Evolutionary conservation across 1,139 yeast species (phyloP).

Genomic region (Suhomyces terraborum): DNA sequence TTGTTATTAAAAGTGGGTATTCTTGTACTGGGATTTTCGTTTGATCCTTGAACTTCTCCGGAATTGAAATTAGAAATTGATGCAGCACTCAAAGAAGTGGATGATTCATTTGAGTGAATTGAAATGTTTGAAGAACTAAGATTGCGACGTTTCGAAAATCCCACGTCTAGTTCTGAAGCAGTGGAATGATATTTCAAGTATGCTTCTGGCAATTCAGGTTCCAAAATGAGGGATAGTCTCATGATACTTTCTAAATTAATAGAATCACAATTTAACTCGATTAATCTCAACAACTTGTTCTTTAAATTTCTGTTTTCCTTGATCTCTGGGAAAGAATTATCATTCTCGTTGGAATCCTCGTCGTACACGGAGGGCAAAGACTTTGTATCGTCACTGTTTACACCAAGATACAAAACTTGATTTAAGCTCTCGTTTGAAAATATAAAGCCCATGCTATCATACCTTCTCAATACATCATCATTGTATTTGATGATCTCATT

Average conservation of each 20-base stretch:
- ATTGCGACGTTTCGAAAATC: conserved; percentile 17
- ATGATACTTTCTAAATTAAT: conserved; percentile 41
- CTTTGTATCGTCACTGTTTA: conserved; percentile 34
- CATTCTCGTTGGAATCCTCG: conserved; percentile 10
- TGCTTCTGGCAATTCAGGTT: conserved; percentile 45
- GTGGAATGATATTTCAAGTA: conserved; percentile 28
- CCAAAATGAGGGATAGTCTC: conserved; percentile 41
- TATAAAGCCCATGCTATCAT: conserved; percentile 49
- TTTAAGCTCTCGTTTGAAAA: conserved; percentile 50
- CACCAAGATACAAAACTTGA: conserved; percentile 47
- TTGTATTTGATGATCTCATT: conserved; percentile 45
- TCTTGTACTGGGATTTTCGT: conserved; percentile 22
- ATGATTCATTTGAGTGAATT: conserved; percentile 32
- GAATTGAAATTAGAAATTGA: conserved; percentile 10
- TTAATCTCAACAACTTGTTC: conserved; percentile 32
- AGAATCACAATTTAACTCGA: conserved; percentile 46
- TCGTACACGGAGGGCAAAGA: conserved; percentile 22
- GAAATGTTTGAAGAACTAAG: conserved; percentile 29
- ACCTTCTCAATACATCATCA: conserved; percentile 45
- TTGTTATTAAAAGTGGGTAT: conserved; percentile 44
- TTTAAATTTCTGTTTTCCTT: conserved; percentile 21
- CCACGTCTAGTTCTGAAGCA: conserved; percentile 15
- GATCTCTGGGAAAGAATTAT: conserved; percentile 1
- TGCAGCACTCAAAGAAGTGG: conserved; percentile 15
- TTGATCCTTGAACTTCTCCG: conserved; percentile 4